Evolutionary conservation across 2,329 filamentous ascomycete species (phyloP).

Genomic region (Pseudocercospora musae): DNA sequence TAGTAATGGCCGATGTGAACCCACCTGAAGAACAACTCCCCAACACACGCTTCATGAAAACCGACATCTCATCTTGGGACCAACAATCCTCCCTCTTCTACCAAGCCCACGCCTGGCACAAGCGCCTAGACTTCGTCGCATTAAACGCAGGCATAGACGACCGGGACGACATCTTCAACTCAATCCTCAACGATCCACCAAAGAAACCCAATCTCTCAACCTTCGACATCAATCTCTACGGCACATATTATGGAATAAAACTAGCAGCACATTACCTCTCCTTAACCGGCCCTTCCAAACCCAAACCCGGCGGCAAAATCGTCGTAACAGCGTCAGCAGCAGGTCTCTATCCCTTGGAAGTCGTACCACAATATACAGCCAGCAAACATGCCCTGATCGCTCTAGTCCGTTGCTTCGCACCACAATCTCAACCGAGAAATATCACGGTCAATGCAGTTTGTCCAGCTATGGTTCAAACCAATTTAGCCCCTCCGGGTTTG

Average conservation of each 20-base stretch:
- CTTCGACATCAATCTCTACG: slow-evolving; percentile 35
- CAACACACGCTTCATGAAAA: slow-evolving; percentile 37
- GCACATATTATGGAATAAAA: slow-evolving; percentile 38
- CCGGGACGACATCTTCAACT: slow-evolving; percentile 36
- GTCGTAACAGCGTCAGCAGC: slow-evolving; percentile 36
- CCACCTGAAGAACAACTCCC: slow-evolving; percentile 29
- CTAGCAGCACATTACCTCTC: slow-evolving; percentile 39
- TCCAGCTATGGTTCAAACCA: slow-evolving; percentile 41
- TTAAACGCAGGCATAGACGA: slow-evolving; percentile 38
- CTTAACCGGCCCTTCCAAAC: slow-evolving; percentile 17
- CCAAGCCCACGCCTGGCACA: slow-evolving; percentile 24
- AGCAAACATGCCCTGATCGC: slow-evolving; percentile 44
- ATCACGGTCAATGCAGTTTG: slow-evolving; percentile 43
- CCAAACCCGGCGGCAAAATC: slow-evolving; percentile 30
- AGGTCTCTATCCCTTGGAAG: slow-evolving; percentile 35
- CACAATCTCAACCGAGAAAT: slow-evolving; percentile 34
- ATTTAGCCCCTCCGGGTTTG: slow-evolving; percentile 39
- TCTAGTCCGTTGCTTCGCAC: slow-evolving; percentile 37
- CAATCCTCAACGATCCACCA: slow-evolving; percentile 27
- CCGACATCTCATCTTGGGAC: slow-evolving; percentile 32
- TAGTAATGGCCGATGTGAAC: slow-evolving; percentile 48
- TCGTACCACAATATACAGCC: slow-evolving; percentile 42
- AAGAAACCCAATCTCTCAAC: slow-evolving; percentile 35
- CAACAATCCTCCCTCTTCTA: slow-evolving; percentile 27
- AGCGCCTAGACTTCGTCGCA: slow-evolving; percentile 33